Conservation (phyloP, 2,329 filamentous ascomycete genomes). For the Colletotrichum lindemuthianum region DNA sequence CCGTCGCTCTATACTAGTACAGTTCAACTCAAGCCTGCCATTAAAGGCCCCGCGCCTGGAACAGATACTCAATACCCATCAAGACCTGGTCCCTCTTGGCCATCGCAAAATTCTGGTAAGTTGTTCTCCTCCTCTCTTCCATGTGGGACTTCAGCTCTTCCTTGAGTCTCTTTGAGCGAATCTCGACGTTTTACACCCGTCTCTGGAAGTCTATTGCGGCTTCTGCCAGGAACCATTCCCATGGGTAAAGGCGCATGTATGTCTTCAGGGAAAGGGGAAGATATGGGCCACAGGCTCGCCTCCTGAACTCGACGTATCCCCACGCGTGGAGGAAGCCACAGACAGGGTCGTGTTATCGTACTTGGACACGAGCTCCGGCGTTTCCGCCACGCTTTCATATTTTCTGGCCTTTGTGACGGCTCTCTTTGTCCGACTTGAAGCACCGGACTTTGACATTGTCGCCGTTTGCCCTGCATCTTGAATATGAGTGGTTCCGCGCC, state of each 20-base stretch:
- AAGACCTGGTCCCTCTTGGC: conserved; percentile 31
- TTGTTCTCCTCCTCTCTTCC: conserved; percentile 26
- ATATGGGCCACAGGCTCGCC: conserved; percentile 38
- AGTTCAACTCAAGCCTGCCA: no score
- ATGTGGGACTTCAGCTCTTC: conserved; percentile 37
- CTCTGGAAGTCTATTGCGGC: conserved; percentile 29
- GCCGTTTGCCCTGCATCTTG: not conserved
- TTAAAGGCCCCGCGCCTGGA: no score
- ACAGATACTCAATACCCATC: no score
- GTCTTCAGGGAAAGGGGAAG: conserved; percentile 32
- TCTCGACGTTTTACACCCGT: conserved; percentile 33
- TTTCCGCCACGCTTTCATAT: no score
- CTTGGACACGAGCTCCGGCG: no score
- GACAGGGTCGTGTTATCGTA: conserved; percentile 35
- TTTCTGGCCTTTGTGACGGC: no score
- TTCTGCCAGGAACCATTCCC: conserved; percentile 20
- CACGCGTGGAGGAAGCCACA: conserved; percentile 41
- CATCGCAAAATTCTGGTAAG: conserved; percentile 37
- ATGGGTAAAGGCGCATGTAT: conserved; percentile 35
- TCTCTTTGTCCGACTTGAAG: no score
- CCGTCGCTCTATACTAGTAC: no score
- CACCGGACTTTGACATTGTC: no score
- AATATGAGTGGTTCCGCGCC: not conserved
- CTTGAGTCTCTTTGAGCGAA: conserved; percentile 25
- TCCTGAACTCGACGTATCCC: conserved; percentile 39